phyloP scores from a whole-genome alignment of 257 asterid genomes.

The Echites panduratus region DNA sequence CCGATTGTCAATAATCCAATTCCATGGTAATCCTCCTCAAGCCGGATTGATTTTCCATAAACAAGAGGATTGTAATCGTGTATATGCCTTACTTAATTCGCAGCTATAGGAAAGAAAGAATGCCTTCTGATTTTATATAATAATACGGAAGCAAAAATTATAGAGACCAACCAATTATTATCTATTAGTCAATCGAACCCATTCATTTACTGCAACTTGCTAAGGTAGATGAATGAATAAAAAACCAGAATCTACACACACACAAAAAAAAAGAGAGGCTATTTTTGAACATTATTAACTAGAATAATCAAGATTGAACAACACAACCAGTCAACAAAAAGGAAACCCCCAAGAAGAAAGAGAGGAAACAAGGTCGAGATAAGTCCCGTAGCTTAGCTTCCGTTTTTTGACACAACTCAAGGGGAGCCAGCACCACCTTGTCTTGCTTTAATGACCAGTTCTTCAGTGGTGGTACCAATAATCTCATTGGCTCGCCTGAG shows the following conservation, averaged over 20 bases:
- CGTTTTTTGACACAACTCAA: slow-evolving; percentile 19
- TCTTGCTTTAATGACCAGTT: slow-evolving; percentile 81
- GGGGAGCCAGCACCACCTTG: slow-evolving; percentile 37
- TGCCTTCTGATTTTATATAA: no score
- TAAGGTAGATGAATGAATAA: neutral
- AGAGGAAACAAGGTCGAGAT: neutral
- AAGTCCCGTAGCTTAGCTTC: neutral
- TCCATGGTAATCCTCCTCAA: no score
- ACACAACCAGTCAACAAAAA: neutral
- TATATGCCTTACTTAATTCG: neutral
- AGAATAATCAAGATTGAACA: no score
- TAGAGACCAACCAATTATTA: neutral
- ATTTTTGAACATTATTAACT: neutral
- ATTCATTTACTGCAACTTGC: neutral
- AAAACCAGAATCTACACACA: neutral
- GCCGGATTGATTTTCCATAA: no score
- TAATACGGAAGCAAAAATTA: no score
- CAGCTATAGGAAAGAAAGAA: no score
- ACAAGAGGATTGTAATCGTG: no score
- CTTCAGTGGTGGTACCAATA: slow-evolving; percentile 94
- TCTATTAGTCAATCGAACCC: neutral
- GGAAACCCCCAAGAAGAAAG: neutral
- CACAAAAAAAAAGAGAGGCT: no score
- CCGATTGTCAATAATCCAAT: no score
- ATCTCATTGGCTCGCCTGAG: slow-evolving; percentile 95